phyloP scores from a whole-genome alignment of 2,329 filamentous ascomycete species.

The Phoma herbarum region DNA sequence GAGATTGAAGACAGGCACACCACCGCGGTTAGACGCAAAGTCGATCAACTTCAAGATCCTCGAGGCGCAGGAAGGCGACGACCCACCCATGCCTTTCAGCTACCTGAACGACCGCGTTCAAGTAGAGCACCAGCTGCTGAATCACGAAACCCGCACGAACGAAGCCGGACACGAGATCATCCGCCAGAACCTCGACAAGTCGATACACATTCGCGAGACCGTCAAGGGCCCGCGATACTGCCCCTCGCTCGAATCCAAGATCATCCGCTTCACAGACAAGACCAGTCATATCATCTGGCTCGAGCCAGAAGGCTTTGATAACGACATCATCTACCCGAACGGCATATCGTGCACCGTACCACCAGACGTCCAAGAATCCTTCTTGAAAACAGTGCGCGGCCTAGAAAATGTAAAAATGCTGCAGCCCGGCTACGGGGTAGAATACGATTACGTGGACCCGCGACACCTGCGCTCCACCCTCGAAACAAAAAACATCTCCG shows the following conservation, averaged over 20 bases:
- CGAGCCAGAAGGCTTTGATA: slow-evolving; percentile 93
- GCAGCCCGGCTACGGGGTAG: slow-evolving; percentile 94
- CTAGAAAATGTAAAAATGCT: slow-evolving; percentile 91
- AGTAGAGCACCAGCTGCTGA: slow-evolving; percentile 83
- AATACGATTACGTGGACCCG: slow-evolving; percentile 98
- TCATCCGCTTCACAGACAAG: slow-evolving; percentile 86
- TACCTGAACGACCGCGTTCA: slow-evolving; percentile 83
- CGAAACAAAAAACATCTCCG: slow-evolving; percentile 90
- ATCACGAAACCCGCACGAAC: slow-evolving; percentile 89
- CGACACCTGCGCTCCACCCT: slow-evolving; percentile 86
- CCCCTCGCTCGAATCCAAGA: slow-evolving; percentile 92
- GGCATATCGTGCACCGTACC: slow-evolving; percentile 98
- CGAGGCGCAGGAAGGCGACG: slow-evolving; percentile 79
- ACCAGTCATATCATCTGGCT: slow-evolving; percentile 91
- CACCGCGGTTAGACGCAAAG: slow-evolving; percentile 81
- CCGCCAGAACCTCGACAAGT: slow-evolving; percentile 89
- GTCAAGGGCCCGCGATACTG: slow-evolving; percentile 96
- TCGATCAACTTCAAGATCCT: slow-evolving; percentile 81
- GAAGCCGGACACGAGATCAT: slow-evolving; percentile 82
- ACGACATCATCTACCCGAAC: slow-evolving; percentile 91
- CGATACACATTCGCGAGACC: slow-evolving; percentile 93
- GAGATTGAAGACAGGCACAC: slow-evolving; percentile 93
- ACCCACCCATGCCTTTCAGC: slow-evolving; percentile 89
- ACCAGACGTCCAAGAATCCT: slow-evolving; percentile 81
- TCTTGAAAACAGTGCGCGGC: slow-evolving; percentile 87